Percentiles rank a stretch among this genome's conserved stretches.
phyloP scores from a whole-genome alignment of 2,329 filamentous ascomycete genomes.

The Trematosphaeria pertusa region DNA sequence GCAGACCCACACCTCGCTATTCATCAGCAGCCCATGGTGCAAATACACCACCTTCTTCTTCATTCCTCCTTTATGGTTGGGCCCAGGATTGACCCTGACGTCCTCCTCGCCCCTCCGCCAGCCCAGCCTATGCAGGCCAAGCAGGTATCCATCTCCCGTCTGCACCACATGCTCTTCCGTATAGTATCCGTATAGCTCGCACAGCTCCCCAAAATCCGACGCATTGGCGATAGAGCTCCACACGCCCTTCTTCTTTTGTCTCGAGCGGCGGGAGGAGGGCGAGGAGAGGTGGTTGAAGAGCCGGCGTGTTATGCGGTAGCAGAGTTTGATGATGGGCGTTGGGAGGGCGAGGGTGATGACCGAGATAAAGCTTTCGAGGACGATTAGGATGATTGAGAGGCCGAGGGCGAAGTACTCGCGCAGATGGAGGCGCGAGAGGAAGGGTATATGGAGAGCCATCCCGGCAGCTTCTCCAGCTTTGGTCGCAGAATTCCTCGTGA shows the following conservation, averaged over 20 bases:
- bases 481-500: background rate
- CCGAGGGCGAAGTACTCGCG: slow-evolving; percentile 88
- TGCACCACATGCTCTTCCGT: slow-evolving; percentile 97
- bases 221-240: slow-evolving; percentile 83
- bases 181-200: slow-evolving; percentile 86
- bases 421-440: slow-evolving; percentile 65
- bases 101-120: slow-evolving; percentile 83
- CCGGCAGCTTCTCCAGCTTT: slow-evolving; percentile 3
- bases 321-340: slow-evolving; percentile 78
- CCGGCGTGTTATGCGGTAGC: slow-evolving; percentile 80
- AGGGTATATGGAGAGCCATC: slow-evolving; percentile 63
- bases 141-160: slow-evolving; percentile 90
- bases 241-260: slow-evolving; percentile 74
- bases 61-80: slow-evolving; percentile 58
- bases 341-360: slow-evolving; percentile 88
- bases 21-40: slow-evolving; percentile 97
- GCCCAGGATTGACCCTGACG: slow-evolving; percentile 76
- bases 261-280: slow-evolving; percentile 70
- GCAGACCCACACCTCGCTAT: slow-evolving; percentile 98
- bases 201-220: slow-evolving; percentile 93
- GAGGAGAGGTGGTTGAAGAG: slow-evolving; percentile 82
- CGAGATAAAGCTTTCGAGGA: slow-evolving; percentile 82
- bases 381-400: slow-evolving; percentile 81
- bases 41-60: slow-evolving; percentile 90
- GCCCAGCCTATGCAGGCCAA: slow-evolving; percentile 86